Evolutionary conservation across 2,329 filamentous ascomycete species (phyloP).

Genomic region (Decorospora gaudefroyi): DNA sequence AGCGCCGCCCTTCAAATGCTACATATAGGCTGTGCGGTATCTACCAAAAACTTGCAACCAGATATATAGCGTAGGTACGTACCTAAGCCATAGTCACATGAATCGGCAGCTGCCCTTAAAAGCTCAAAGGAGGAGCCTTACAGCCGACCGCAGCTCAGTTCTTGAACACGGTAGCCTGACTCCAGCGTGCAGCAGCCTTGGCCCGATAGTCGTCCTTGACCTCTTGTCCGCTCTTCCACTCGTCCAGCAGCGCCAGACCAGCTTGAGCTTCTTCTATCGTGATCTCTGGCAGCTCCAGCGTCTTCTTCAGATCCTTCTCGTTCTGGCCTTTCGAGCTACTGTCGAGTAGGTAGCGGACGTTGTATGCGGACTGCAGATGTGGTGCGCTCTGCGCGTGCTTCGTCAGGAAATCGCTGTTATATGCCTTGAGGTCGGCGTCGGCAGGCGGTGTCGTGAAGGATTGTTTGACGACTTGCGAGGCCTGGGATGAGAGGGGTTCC

Average conservation of each 20-base stretch:
- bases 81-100: constrained; percentile 5
- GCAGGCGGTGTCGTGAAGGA: constrained; percentile 67
- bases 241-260: constrained; percentile 57
- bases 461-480: constrained; percentile 69
- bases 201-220: constrained; percentile 56
- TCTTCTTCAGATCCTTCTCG: constrained; percentile 66
- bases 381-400: constrained; percentile 65
- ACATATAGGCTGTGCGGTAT: constrained; percentile 6
- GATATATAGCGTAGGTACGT: no score
- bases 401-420: constrained; percentile 68
- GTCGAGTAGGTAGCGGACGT: constrained; percentile 63
- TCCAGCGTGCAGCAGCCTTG: constrained; percentile 48
- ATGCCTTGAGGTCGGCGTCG: constrained; percentile 61
- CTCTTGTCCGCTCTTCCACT: constrained; percentile 57
- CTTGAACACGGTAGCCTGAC: constrained; percentile 45
- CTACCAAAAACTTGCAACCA: constrained; percentile 6
- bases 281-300: constrained; percentile 58
- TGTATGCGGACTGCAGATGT: constrained; percentile 67
- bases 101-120: background rate
- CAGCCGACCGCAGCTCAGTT: constrained; percentile 12
- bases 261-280: constrained; percentile 62
- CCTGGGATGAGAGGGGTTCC: constrained; percentile 65
- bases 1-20: constrained; percentile 8
- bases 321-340: constrained; percentile 59
- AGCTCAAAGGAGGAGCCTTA: background rate